These are phyloP conservation scores for Aschersonia sp. DNA, from an alignment of 2,329 filamentous ascomycete genomes.

Conservation along the genomic window DNA sequence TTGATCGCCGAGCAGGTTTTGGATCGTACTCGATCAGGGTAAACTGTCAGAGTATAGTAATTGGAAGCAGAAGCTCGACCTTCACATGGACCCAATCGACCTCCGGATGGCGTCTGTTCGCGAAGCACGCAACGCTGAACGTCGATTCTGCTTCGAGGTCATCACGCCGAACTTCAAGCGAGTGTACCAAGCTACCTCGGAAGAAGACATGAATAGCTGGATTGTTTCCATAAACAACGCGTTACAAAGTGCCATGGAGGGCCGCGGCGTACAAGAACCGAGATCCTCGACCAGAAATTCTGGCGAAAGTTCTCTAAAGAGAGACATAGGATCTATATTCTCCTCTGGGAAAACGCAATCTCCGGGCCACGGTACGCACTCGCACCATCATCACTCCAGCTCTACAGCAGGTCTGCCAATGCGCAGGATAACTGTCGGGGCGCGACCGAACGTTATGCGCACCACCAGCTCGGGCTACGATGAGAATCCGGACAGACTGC, in stretches of 20 bases:
- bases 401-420: conserved; percentile 43
- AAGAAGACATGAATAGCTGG: conserved; percentile 97
- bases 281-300: conserved; percentile 22
- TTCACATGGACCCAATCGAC: conserved; percentile 97
- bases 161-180: conserved; percentile 94
- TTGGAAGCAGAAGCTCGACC: conserved; percentile 93
- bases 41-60: conserved; percentile 97
- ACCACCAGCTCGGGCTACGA: conserved; percentile 59
- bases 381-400: conserved; percentile 31
- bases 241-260: conserved; percentile 87
- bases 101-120: conserved; percentile 92
- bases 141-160: conserved; percentile 94
- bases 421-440: conserved; percentile 82
- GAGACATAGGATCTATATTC: conserved; percentile 83
- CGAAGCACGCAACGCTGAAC: conserved; percentile 85
- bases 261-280: conserved; percentile 45
- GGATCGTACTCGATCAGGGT: conserved; percentile 94
- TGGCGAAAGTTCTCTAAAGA: conserved; percentile 46
- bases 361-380: conserved; percentile 37
- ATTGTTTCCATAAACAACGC: conserved; percentile 95
- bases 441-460: conserved; percentile 58
- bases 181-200: conserved; percentile 93
- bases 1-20: conserved; percentile 52
- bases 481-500: conserved; percentile 69
- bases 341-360: conserved; percentile 87